Evolutionary conservation across 768 basidiomycete species (phyloP).

Genomic region (Imleria badia): DNA sequence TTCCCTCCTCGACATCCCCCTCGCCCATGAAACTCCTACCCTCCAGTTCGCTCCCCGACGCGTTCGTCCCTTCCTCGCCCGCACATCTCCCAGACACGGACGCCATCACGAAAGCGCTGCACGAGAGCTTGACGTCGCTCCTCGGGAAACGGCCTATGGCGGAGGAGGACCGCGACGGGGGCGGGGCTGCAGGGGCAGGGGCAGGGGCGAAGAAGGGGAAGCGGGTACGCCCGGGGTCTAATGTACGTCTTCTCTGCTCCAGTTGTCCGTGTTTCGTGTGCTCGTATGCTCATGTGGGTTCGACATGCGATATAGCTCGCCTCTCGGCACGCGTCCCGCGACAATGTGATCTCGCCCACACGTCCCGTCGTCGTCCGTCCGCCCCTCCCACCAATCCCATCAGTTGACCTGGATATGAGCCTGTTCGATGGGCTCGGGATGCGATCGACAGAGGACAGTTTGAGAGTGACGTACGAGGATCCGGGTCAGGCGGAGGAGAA

Average conservation of each 20-base stretch:
- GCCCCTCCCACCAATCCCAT: background rate
- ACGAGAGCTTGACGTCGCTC: slow-evolving; percentile 66
- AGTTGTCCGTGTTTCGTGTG: background rate
- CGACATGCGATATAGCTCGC: slow-evolving; percentile 11
- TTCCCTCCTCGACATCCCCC: slow-evolving; percentile 60
- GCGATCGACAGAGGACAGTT: slow-evolving; percentile 40
- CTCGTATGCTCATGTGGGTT: background rate
- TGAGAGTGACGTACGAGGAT: slow-evolving; percentile 68
- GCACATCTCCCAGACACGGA: slow-evolving; percentile 41
- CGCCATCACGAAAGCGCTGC: slow-evolving; percentile 55
- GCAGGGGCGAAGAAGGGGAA: slow-evolving; percentile 32
- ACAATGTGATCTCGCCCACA: slow-evolving; percentile 17
- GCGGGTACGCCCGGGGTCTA: slow-evolving; percentile 39
- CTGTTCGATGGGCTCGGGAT: slow-evolving; percentile 22
- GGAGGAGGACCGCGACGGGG: slow-evolving; percentile 36
- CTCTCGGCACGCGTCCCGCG: slow-evolving; percentile 40
- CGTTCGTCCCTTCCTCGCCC: slow-evolving; percentile 22
- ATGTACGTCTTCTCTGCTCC: slow-evolving; percentile 24
- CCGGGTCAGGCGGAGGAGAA: slow-evolving; percentile 61
- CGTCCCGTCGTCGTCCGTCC: slow-evolving; percentile 6
- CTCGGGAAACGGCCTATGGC: slow-evolving; percentile 64
- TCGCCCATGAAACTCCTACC: slow-evolving; percentile 50
- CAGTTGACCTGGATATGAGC: slow-evolving; percentile 31
- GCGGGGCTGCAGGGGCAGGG: background rate
- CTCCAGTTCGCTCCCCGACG: slow-evolving; percentile 15